A percentile compares a stretch with the other conserved stretches of the same genome.
phyloP scores from a whole-genome alignment of 1,139 yeast genomes.

The Candida albicans region DNA sequence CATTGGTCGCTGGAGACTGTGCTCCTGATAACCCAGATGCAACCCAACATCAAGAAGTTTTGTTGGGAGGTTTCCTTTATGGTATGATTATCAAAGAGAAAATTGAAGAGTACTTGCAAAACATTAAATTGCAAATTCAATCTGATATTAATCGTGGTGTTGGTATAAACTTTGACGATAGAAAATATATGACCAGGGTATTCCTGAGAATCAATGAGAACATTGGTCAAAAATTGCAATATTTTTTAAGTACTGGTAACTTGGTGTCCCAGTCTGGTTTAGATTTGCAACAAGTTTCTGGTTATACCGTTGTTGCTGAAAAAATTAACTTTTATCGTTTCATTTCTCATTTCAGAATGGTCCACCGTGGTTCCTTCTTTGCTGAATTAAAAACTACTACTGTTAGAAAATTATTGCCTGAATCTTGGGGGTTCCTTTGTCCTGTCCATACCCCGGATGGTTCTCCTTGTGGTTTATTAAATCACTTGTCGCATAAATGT shows the following conservation, averaged over 20 bases:
- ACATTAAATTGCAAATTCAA: conserved; percentile 70
- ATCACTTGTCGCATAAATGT: conserved; percentile 96
- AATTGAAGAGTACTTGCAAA: conserved; percentile 85
- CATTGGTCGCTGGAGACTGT: conserved; percentile 96
- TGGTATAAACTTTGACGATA: conserved; percentile 80
- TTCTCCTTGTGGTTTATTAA: conserved; percentile 96
- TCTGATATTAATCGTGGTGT: conserved; percentile 80
- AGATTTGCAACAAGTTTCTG: conserved; percentile 97
- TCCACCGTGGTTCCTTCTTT: conserved; percentile 98
- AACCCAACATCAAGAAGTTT: conserved; percentile 96
- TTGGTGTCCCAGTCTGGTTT: conserved; percentile 95
- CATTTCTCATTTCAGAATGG: conserved; percentile 97
- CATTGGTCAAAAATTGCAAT: conserved; percentile 91
- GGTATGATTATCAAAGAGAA: conserved; percentile 97
- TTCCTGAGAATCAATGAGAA: conserved; percentile 84
- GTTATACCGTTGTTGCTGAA: conserved; percentile 98
- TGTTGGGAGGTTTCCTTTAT: conserved; percentile 92
- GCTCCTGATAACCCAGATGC: conserved; percentile 99
- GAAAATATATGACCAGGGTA: conserved; percentile 79
- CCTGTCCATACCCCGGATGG: conserved; percentile 99
- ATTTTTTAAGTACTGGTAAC: conserved; percentile 95
- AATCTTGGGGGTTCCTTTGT: conserved; percentile 98
- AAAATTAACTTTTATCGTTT: conserved; percentile 96
- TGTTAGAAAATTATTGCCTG: conserved; percentile 93
- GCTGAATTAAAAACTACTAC: conserved; percentile 98